Conservation (phyloP, 2,329 filamentous ascomycete species). For the Penicillium sp. region DNA sequence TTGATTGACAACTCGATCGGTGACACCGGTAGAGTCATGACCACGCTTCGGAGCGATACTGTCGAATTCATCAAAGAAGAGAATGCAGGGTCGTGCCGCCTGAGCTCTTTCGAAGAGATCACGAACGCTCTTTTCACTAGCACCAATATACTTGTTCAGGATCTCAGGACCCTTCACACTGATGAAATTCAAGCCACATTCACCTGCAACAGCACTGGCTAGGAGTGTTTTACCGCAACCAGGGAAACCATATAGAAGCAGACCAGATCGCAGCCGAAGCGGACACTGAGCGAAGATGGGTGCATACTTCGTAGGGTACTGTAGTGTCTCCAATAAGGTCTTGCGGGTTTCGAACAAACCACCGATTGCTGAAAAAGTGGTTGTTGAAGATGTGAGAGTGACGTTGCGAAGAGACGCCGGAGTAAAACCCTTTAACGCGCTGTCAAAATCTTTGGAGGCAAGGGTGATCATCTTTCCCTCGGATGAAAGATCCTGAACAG, state of each 20-base stretch:
- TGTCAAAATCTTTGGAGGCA: constrained; percentile 75
- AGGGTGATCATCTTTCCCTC: constrained; percentile 65
- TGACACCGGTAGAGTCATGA: constrained; percentile 97
- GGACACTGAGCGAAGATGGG: constrained; percentile 97
- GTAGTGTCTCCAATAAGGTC: constrained; percentile 89
- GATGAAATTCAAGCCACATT: constrained; percentile 98
- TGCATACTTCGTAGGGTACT: constrained; percentile 97
- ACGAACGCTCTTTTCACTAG: constrained; percentile 92
- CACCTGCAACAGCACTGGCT: constrained; percentile 93
- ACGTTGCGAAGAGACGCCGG: constrained; percentile 94
- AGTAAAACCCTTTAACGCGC: constrained; percentile 87
- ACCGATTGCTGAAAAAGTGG: constrained; percentile 89
- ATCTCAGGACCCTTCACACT: constrained; percentile 98
- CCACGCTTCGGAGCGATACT: constrained; percentile 96
- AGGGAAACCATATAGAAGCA: constrained; percentile 91
- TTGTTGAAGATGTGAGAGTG: constrained; percentile 88
- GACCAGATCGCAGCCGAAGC: constrained; percentile 86
- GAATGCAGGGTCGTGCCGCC: constrained; percentile 86
- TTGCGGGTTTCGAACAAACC: constrained; percentile 84
- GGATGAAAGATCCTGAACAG: constrained; percentile 63
- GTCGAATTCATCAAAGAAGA: constrained; percentile 99
- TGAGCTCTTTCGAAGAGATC: constrained; percentile 91
- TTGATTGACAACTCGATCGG: constrained; percentile 97
- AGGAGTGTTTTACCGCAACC: constrained; percentile 96
- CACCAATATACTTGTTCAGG: constrained; percentile 98